Evolutionary conservation across 148 eudicot species (phyloP).

Genomic region (Bassia scoparia): DNA sequence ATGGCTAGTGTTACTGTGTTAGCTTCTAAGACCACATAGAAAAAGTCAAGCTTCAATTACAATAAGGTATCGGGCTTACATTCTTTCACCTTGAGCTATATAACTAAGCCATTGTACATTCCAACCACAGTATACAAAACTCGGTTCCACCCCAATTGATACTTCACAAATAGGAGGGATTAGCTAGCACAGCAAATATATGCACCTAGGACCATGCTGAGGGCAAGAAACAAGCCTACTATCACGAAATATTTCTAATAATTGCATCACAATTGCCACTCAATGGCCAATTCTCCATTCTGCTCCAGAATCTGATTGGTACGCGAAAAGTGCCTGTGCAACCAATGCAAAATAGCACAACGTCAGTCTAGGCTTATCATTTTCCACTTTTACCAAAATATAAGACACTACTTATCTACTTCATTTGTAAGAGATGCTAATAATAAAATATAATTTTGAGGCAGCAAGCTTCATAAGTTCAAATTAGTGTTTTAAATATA

Average conservation of each 20-base stretch:
- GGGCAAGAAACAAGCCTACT: constrained; percentile 1
- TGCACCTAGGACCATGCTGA: not conserved
- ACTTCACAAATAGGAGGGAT: not conserved
- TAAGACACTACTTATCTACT: not conserved
- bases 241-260: not conserved
- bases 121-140: not conserved
- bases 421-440: not conserved
- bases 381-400: not conserved
- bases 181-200: not conserved
- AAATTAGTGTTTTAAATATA: not conserved
- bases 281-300: constrained; percentile 57
- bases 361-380: not conserved
- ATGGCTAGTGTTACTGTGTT: no score
- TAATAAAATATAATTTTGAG: not conserved
- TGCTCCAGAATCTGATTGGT: constrained; percentile 67
- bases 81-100: not conserved
- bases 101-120: not conserved
- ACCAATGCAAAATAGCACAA: not conserved
- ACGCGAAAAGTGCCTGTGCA: constrained; percentile 87
- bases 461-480: not conserved
- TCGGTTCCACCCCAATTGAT: constrained; percentile 6
- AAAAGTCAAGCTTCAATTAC: no score
- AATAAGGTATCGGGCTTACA: no score
- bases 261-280: constrained; percentile 65
- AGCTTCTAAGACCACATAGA: no score